Evolutionary conservation across 2,329 filamentous ascomycete species (phyloP).

Genomic region (Botrytis squamosa): DNA sequence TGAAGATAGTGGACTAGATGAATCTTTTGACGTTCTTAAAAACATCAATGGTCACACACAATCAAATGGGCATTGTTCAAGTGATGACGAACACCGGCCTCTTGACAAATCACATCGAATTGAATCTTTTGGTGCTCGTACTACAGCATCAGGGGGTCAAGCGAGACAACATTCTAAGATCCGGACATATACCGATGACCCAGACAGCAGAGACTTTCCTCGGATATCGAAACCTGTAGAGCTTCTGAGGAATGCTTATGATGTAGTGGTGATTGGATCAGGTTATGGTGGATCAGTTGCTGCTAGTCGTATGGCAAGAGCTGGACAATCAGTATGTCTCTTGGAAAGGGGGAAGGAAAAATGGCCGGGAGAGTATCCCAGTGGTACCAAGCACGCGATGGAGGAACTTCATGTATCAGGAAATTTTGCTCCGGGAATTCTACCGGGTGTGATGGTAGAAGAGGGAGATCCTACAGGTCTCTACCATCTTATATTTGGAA

Average conservation of each 20-base stretch:
- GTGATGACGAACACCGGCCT: not conserved
- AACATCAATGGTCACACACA: not conserved
- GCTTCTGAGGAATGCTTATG: conserved; percentile 57
- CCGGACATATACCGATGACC: conserved; percentile 37
- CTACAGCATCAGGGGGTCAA: conserved; percentile 29
- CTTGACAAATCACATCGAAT: conserved; percentile 28
- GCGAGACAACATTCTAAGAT: conserved; percentile 35
- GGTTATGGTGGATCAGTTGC: conserved; percentile 68
- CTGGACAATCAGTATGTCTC: conserved; percentile 59
- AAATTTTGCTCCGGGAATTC: conserved; percentile 46
- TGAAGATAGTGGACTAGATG: conserved; percentile 7
- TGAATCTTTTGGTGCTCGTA: conserved; percentile 29
- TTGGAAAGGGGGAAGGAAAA: conserved; percentile 63
- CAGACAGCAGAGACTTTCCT: conserved; percentile 44
- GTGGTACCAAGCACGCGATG: conserved; percentile 46
- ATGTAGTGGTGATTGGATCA: conserved; percentile 66
- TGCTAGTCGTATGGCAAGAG: conserved; percentile 62
- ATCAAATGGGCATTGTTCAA: not conserved
- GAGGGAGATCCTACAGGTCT: conserved; percentile 58
- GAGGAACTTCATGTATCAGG: conserved; percentile 58
- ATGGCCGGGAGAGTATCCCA: conserved; percentile 66
- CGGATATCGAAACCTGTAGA: conserved; percentile 58
- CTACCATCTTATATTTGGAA: conserved; percentile 62
- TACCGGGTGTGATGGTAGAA: conserved; percentile 46
- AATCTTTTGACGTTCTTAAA: not conserved